These are phyloP conservation scores for Stylosanthes scabra DNA, from an alignment of 331 rosid genomes.

Conservation along the genomic window DNA sequence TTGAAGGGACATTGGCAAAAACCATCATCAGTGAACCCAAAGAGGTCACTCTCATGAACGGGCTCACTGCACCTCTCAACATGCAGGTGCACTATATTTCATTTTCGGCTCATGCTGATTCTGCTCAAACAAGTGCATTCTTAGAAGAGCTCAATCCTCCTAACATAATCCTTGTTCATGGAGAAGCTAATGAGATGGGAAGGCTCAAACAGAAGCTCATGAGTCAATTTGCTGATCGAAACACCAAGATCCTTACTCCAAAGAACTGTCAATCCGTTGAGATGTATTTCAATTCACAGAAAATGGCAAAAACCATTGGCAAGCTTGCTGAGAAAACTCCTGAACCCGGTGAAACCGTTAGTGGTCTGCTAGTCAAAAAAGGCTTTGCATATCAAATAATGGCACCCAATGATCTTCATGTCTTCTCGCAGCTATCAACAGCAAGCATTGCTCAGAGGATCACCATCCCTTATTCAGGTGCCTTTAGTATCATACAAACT, in stretches of 20 bases:
- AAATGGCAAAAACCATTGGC: slow-evolving; percentile 92
- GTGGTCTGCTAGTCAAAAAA: slow-evolving; percentile 88
- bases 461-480: slow-evolving; percentile 76
- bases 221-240: slow-evolving; percentile 81
- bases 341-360: slow-evolving; percentile 66
- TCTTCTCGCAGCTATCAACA: slow-evolving; percentile 86
- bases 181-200: slow-evolving; percentile 96
- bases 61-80: slow-evolving; percentile 83
- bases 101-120: slow-evolving; percentile 93
- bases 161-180: slow-evolving; percentile 92
- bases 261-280: slow-evolving; percentile 93
- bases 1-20: slow-evolving; percentile 88
- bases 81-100: slow-evolving; percentile 96
- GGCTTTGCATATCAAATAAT: slow-evolving; percentile 94
- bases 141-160: slow-evolving; percentile 93
- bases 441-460: slow-evolving; percentile 80
- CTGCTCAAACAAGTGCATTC: slow-evolving; percentile 93
- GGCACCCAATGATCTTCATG: slow-evolving; percentile 93
- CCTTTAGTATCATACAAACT: slow-evolving; percentile 67
- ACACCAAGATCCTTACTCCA: slow-evolving; percentile 83
- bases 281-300: slow-evolving; percentile 91
- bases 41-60: slow-evolving; percentile 89
- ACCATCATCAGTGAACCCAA: slow-evolving; percentile 89
- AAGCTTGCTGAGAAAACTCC: slow-evolving; percentile 87
- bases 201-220: slow-evolving; percentile 93